Evolutionary conservation across 2,329 filamentous ascomycete species (phyloP).

Genomic region (Colletotrichum sp.): DNA sequence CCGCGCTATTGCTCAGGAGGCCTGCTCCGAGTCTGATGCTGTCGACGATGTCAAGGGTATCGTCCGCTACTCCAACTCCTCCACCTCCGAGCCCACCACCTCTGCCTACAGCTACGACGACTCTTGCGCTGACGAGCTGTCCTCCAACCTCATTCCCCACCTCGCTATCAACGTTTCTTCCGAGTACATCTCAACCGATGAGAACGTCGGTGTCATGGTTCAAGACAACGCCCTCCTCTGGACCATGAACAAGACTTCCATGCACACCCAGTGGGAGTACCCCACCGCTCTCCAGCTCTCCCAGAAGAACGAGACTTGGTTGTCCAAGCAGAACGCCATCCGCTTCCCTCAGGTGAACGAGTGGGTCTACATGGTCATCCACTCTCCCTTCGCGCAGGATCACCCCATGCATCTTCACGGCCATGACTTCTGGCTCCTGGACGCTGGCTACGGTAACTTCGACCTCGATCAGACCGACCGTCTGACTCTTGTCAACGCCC

Average conservation of each 20-base stretch:
- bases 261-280: conserved; percentile 33
- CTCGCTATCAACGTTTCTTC: neutral
- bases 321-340: conserved; percentile 30
- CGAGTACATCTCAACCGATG: neutral
- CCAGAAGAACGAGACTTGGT: conserved; percentile 22
- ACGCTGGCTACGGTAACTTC: conserved; percentile 20
- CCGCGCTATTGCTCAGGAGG: neutral
- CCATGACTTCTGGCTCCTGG: conserved; percentile 35
- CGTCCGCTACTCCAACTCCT: neutral
- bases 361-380: conserved; percentile 35
- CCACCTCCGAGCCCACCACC: neutral
- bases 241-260: conserved; percentile 31
- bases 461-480: neutral
- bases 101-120: neutral
- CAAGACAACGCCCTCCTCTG: neutral
- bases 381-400: conserved; percentile 26
- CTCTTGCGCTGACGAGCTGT: neutral
- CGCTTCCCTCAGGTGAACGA: conserved; percentile 27
- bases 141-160: neutral
- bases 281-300: conserved; percentile 32
- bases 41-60: neutral
- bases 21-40: neutral
- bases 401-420: conserved; percentile 43
- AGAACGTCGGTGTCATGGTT: neutral
- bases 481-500: conserved; percentile 44